Evolutionary conservation across 1,139 yeast genomes (phyloP).

Genomic region (Sugiyamaella paludigena): DNA sequence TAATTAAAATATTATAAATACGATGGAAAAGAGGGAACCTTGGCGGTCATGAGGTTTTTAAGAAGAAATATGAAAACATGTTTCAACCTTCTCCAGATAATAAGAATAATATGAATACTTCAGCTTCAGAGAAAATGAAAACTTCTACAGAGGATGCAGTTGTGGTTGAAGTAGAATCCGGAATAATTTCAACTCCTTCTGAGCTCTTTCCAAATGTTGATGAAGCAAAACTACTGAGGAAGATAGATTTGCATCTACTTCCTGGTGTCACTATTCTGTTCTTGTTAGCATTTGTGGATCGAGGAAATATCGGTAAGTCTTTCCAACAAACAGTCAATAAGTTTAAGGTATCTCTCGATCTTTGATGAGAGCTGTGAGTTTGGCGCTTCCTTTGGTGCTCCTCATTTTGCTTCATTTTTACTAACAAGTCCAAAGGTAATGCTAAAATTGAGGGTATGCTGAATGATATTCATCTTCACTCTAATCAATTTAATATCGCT

Average conservation of each 20-base stretch:
- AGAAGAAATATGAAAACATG: neutral
- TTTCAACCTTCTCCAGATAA: neutral
- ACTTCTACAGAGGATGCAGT: neutral
- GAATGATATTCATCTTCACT: slow-evolving; percentile 48
- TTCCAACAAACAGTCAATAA: too few relatives aligned
- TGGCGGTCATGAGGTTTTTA: neutral
- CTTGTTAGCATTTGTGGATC: slow-evolving; percentile 54
- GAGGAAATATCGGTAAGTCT: slow-evolving; percentile 55
- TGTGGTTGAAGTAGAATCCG: neutral
- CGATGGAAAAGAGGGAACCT: neutral
- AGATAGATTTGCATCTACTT: slow-evolving; percentile 17
- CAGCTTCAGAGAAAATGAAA: slow-evolving; percentile 4
- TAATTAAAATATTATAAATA: too few relatives aligned
- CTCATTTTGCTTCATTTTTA: slow-evolving; percentile 5
- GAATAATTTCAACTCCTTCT: too few relatives aligned
- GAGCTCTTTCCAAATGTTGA: slow-evolving; percentile 2
- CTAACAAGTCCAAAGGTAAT: slow-evolving; percentile 30
- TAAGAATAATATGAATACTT: neutral
- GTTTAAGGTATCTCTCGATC: too few relatives aligned
- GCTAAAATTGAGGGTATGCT: slow-evolving; percentile 61
- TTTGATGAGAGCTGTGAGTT: too few relatives aligned
- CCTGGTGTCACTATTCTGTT: slow-evolving; percentile 46
- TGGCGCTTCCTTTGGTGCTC: too few relatives aligned
- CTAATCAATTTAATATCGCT: slow-evolving; percentile 51
- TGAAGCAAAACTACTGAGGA: slow-evolving; percentile 6